Base-by-base conservation (phyloP, 805 yeast genomes). In the Metschnikowia cubensis region DNA sequence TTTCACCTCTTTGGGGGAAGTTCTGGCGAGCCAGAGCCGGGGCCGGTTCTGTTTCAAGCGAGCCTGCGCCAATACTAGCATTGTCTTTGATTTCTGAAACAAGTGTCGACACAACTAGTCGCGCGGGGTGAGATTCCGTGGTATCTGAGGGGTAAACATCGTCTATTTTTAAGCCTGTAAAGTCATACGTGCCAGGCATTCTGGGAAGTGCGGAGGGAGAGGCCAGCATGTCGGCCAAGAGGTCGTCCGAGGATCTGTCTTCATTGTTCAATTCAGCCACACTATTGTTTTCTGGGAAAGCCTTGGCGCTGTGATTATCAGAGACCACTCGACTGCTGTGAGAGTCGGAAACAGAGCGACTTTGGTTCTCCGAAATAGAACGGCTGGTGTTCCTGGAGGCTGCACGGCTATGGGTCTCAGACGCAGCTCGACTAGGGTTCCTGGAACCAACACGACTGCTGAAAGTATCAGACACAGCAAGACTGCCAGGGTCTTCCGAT, bases 131-230 rank as follows among this genome's bases (percentile, higher is more conserved):
- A 15, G 36, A 13, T 21, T 33, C 37, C 18, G 15, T n/a, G 21
- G n/a, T 3, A 39, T 15, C 21, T 10, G 33, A 15, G 15, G 29
- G 25, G 34, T 32, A 15, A 11, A 32, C 29, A 33, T 43, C 46
- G 10, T 43, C 46, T 15, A 43, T 22, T n/a, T 70, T 67, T 35
- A 78, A 58, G 1, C 79, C 85, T 34, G 68, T 75, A 46, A 79
- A 79, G 46, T 74, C 68, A 49, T 71, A 61, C 0, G 79, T 70
- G 2, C 76, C 82, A 0, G 79, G 76, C 54, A 71, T 64, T 29
- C 81, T 62, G 6, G 81, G 82, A 38, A 55, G 50, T 1, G 42
- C 39, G 13, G 49, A 42, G 7, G 51, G 50, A 13, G 56, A 48
- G 17, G n/a, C 47, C 25, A 34, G 54, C 2, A 17, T 31, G n/a